These are phyloP conservation scores for Colletotrichum siamense DNA, from an alignment of 2,329 filamentous ascomycete genomes.

Conservation along the genomic window DNA sequence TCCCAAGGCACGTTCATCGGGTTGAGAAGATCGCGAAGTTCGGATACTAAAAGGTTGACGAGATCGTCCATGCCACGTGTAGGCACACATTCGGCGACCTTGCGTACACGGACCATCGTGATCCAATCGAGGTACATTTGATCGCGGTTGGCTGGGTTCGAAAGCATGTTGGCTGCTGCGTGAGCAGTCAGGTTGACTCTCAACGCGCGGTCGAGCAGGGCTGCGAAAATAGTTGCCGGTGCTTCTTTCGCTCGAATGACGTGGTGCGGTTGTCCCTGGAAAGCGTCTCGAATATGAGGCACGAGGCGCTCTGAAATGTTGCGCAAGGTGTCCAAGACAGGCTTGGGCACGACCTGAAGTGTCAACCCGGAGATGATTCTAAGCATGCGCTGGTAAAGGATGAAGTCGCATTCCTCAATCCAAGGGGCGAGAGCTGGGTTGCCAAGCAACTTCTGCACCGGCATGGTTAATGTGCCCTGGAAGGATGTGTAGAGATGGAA, in stretches of 20 bases:
- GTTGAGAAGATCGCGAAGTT: slow-evolving; percentile 74
- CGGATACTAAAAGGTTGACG: slow-evolving; percentile 65
- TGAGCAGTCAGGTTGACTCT: slow-evolving; percentile 94
- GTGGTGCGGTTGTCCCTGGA: slow-evolving; percentile 83
- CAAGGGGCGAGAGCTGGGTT: slow-evolving; percentile 83
- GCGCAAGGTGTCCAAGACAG: slow-evolving; percentile 84
- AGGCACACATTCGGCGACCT: slow-evolving; percentile 68
- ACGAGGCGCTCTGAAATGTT: slow-evolving; percentile 86
- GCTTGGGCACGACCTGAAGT: slow-evolving; percentile 87
- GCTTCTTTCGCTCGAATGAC: slow-evolving; percentile 87
- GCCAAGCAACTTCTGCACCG: slow-evolving; percentile 90
- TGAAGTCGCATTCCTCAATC: slow-evolving; percentile 95
- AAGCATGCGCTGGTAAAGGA: slow-evolving; percentile 97
- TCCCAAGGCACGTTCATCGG: slow-evolving; percentile 72
- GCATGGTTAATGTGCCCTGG: slow-evolving; percentile 94
- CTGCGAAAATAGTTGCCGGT: slow-evolving; percentile 87
- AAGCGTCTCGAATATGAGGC: slow-evolving; percentile 81
- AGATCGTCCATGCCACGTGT: slow-evolving; percentile 70
- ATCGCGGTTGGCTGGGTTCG: slow-evolving; percentile 85
- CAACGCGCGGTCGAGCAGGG: slow-evolving; percentile 83
- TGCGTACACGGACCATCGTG: slow-evolving; percentile 65
- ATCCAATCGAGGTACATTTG: slow-evolving; percentile 97
- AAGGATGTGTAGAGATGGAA: slow-evolving; percentile 95
- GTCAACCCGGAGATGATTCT: slow-evolving; percentile 88
- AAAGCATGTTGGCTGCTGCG: slow-evolving; percentile 90